Conservation (phyloP, 176 grass and related monocot species). For the Miscanthus lutarioriparius region DNA sequence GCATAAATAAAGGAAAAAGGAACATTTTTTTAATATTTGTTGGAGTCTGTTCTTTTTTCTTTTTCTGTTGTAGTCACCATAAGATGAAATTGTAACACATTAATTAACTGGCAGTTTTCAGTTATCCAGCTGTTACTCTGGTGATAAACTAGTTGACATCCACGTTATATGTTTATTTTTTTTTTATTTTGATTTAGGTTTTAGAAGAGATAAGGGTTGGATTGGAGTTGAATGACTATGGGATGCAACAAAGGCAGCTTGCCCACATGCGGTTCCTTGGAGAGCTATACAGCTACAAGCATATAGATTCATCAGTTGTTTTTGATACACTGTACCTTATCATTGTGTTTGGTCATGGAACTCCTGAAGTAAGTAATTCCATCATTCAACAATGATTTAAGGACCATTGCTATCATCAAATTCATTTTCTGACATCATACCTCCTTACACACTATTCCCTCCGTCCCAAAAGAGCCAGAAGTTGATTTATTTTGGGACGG, state of each 20-base stretch:
- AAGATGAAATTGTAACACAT: neutral
- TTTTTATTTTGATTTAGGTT: slow-evolving; percentile 57
- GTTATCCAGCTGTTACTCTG: slow-evolving; percentile 16
- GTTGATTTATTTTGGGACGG: too few species aligned
- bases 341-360: slow-evolving; percentile 78
- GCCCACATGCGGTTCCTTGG: slow-evolving; percentile 94
- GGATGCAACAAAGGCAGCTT: slow-evolving; percentile 87
- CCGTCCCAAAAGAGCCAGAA: too few species aligned
- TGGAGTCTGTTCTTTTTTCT: neutral
- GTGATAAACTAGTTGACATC: slow-evolving; percentile 24
- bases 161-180: slow-evolving; percentile 36
- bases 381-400: slow-evolving; percentile 25
- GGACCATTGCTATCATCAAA: slow-evolving; percentile 9
- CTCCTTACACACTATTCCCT: neutral
- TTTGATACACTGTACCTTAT: slow-evolving; percentile 94
- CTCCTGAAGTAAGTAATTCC: slow-evolving; percentile 78
- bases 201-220: slow-evolving; percentile 94
- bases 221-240: slow-evolving; percentile 93
- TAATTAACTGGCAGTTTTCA: neutral
- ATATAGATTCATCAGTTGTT: slow-evolving; percentile 87
- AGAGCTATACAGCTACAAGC: slow-evolving; percentile 93
- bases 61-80: neutral
- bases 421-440: neutral
- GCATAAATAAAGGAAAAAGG: neutral
- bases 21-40: neutral